Percentiles rank a stretch among this genome's conserved stretches.
phyloP scores from a whole-genome alignment of 192 early-diverging fungal species.

The Spizellomyces sp. region DNA sequence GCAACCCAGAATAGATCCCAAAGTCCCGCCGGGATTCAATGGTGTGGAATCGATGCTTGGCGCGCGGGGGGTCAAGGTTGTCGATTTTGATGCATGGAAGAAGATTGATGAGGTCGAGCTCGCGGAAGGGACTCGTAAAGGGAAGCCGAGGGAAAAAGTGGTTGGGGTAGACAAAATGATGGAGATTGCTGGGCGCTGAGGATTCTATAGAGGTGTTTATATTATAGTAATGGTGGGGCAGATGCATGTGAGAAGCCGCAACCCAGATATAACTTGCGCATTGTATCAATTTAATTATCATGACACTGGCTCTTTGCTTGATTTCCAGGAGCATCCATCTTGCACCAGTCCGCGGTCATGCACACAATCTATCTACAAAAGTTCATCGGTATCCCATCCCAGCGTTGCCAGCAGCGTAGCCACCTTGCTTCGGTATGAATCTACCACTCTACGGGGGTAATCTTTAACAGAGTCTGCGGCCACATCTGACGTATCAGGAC shows the following conservation, averaged over 20 bases:
- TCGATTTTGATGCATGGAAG: constrained; percentile 82
- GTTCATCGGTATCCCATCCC: neutral
- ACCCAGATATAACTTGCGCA: too few species aligned
- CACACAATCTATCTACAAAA: too few species aligned
- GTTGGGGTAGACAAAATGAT: constrained; percentile 34
- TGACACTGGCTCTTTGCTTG: too few species aligned
- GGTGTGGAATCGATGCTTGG: constrained; percentile 22
- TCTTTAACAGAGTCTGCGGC: too few species aligned
- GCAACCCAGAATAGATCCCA: constrained; percentile 3
- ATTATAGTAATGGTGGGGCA: too few species aligned
- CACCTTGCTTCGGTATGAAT: neutral
- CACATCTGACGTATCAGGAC: too few species aligned
- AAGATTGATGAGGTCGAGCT: constrained; percentile 76
- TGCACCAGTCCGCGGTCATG: too few species aligned
- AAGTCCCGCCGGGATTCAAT: constrained; percentile 1
- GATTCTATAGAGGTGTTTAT: too few species aligned
- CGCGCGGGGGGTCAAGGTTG: constrained; percentile 29
- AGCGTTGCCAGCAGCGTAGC: neutral
- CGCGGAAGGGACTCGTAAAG: constrained; percentile 55
- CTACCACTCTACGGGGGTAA: neutral
- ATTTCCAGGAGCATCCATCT: too few species aligned
- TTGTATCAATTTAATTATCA: too few species aligned
- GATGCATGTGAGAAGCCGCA: too few species aligned
- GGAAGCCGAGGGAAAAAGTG: constrained; percentile 87
- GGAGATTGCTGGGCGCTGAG: neutral